These are phyloP conservation scores for Asparagopsis taxiformis DNA, from an alignment of 31 red algal genomes.

Conservation along the genomic window DNA sequence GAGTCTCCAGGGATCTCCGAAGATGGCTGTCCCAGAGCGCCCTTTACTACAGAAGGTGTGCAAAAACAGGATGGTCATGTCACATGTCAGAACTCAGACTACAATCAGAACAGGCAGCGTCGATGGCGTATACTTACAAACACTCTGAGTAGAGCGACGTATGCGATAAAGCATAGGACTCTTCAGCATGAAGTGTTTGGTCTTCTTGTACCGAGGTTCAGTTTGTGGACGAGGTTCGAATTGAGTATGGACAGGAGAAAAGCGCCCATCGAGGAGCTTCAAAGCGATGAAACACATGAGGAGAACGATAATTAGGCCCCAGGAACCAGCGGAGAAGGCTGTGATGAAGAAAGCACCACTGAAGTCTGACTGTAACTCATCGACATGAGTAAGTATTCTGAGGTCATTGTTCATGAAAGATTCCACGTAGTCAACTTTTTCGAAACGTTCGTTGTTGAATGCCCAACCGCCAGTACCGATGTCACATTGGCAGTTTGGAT, in stretches of 20 bases:
- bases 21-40: too few species aligned
- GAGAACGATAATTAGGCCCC: conserved; percentile 2
- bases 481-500: conserved; percentile 2
- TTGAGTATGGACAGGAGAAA: background rate
- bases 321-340: background rate
- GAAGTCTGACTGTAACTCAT: background rate
- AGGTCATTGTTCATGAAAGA: background rate
- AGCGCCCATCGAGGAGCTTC: conserved; percentile 9
- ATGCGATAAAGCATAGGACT: background rate
- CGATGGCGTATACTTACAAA: too few species aligned
- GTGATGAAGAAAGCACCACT: conserved; percentile 1
- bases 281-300: conserved; percentile 1
- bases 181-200: conserved; percentile 7
- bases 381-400: background rate
- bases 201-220: background rate
- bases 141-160: conserved; percentile 14
- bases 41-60: background rate
- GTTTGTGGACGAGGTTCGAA: background rate
- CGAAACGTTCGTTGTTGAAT: background rate
- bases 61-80: background rate
- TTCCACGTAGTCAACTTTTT: background rate
- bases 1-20: too few species aligned
- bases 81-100: background rate
- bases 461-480: background rate
- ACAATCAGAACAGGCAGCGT: too few species aligned